A percentile compares a stretch with the other conserved stretches of the same genome.
Conservation (phyloP, 2,329 filamentous ascomycete genomes). For the Xylariaceae sp. region DNA sequence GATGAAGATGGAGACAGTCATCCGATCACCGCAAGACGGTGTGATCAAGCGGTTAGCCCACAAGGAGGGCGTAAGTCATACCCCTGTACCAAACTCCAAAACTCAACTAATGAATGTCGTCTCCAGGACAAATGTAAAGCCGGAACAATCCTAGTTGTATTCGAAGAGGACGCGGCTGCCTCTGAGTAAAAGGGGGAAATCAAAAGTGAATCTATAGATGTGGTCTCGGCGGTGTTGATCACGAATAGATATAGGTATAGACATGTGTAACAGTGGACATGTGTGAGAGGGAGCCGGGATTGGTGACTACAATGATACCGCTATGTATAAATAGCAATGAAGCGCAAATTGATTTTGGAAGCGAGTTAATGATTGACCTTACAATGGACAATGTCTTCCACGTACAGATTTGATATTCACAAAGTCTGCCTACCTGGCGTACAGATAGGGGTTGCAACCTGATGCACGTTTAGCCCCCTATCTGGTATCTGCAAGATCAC, state of each 20-base stretch:
- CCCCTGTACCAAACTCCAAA: neutral
- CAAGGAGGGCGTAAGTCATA: constrained; percentile 60
- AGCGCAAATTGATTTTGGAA: too few species aligned
- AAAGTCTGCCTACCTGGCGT: too few species aligned
- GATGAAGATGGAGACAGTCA: constrained; percentile 88
- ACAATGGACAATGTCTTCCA: too few species aligned
- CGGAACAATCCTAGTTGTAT: constrained; percentile 67
- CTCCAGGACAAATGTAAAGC: constrained; percentile 70
- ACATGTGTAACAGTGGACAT: neutral
- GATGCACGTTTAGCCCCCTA: too few species aligned
- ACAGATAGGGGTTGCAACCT: too few species aligned
- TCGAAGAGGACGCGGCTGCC: constrained; percentile 48
- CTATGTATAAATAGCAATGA: too few species aligned
- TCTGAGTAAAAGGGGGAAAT: constrained; percentile 1
- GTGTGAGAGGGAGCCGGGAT: neutral
- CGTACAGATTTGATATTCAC: too few species aligned
- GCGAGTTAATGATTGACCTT: too few species aligned
- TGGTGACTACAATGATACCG: neutral
- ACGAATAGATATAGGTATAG: neutral
- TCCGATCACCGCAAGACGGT: constrained; percentile 69
- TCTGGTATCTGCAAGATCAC: too few species aligned
- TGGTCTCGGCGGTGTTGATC: neutral
- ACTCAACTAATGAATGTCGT: neutral
- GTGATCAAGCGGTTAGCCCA: constrained; percentile 68
- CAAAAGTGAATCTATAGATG: neutral